Conservation (phyloP, 2,329 filamentous ascomycete species). For the Ceratocystis albifundus region DNA sequence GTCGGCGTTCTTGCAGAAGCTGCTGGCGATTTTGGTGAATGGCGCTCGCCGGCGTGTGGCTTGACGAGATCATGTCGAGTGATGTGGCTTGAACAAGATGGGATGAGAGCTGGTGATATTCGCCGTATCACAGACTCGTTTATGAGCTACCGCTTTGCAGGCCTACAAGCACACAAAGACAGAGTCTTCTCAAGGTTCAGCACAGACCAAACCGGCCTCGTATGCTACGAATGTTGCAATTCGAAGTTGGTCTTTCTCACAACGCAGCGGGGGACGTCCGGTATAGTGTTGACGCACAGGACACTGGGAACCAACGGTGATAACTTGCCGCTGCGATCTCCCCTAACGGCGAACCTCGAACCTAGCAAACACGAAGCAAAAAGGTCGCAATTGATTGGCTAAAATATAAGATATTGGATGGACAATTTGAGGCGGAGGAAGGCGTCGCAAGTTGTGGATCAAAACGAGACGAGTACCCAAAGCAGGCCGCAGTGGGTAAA, state of each 20-base stretch:
- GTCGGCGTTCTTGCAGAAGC: slow-evolving; percentile 35
- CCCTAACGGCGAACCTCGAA: background rate
- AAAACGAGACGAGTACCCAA: background rate
- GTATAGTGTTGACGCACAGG: background rate
- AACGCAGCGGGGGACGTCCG: background rate
- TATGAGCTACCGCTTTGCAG: background rate
- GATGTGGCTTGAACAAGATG: background rate
- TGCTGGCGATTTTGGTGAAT: slow-evolving; percentile 20
- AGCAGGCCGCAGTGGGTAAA: too few relatives aligned
- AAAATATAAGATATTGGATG: background rate
- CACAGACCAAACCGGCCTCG: background rate
- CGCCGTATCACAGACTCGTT: background rate
- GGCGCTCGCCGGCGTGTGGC: slow-evolving; percentile 20
- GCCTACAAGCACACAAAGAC: slow-evolving; percentile 1
- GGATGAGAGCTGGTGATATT: background rate
- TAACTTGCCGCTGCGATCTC: background rate
- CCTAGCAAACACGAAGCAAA: background rate
- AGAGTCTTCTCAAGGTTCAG: background rate
- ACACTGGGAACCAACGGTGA: background rate
- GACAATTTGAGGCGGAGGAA: background rate
- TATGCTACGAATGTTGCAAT: background rate
- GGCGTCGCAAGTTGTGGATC: background rate
- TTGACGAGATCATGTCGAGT: slow-evolving; percentile 18
- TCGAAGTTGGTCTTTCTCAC: background rate
- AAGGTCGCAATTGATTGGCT: background rate